Conservation (phyloP, 202 grass and related monocot genomes). For the Zizania palustris region DNA sequence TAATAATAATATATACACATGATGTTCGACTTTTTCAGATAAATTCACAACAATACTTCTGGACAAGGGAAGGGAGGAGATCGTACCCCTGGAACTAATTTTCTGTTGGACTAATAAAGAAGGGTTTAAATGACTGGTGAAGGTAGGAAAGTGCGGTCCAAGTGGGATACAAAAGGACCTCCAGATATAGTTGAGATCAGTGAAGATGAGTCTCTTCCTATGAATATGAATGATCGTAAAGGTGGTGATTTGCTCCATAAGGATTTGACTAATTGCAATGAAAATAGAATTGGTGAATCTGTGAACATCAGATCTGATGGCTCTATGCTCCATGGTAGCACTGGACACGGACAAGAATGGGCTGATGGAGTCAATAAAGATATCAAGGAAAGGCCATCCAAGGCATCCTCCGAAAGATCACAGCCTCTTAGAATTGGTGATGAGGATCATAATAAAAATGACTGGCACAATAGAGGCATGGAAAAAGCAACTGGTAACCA, state of each 20-base stretch:
- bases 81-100: conserved; percentile 23
- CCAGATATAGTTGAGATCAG: conserved; percentile 52
- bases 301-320: conserved; percentile 30
- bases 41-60: conserved; percentile 34
- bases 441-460: conserved; percentile 47
- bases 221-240: conserved; percentile 33
- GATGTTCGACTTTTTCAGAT: conserved; percentile 48
- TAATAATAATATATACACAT: conserved; percentile 24
- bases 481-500: conserved; percentile 50
- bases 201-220: conserved; percentile 56
- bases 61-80: conserved; percentile 20
- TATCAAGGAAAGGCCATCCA: conserved; percentile 45
- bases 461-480: conserved; percentile 41
- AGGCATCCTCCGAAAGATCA: conserved; percentile 50
- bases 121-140: conserved; percentile 47
- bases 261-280: conserved; percentile 22
- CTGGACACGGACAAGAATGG: conserved; percentile 34
- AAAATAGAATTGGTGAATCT: conserved; percentile 32
- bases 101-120: conserved; percentile 34
- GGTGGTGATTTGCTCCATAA: conserved; percentile 14
- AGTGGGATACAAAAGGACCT: conserved; percentile 51
- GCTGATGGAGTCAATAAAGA: conserved; percentile 48
- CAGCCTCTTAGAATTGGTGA: conserved; percentile 42
- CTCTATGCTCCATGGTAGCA: conserved; percentile 30
- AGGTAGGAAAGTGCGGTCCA: conserved; percentile 52